A percentile compares a stretch with the other conserved stretches of the same genome.
Evolutionary conservation across 352 stramenopile species (phyloP).

Genomic region (Globisporangium megalacanthum): DNA sequence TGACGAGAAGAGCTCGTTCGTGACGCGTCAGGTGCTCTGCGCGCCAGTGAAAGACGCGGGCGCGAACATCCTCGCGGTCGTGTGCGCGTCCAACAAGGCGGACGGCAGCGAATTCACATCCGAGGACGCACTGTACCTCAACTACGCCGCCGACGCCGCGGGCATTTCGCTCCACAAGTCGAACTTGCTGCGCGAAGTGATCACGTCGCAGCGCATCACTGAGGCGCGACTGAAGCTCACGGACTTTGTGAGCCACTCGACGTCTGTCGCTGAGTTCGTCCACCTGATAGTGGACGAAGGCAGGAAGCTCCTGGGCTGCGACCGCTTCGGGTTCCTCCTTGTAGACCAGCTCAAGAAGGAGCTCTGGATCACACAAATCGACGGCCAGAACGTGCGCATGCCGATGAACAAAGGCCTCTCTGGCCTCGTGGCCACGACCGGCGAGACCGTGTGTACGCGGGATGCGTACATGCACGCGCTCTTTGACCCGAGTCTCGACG

Average conservation of each 20-base stretch:
- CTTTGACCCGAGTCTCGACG: conserved; percentile 63
- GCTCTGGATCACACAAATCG: conserved; percentile 60
- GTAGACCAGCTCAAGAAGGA: conserved; percentile 77
- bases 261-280: conserved; percentile 35
- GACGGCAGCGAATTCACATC: conserved; percentile 26
- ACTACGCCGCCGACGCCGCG: too few relatives aligned
- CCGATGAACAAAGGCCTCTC: conserved; percentile 67
- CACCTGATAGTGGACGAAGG: conserved; percentile 49
- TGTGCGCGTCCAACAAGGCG: conserved; percentile 29
- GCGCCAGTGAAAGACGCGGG: conserved; percentile 30
- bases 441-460: conserved; percentile 44
- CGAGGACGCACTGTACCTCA: conserved; percentile 15
- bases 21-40: conserved; percentile 24
- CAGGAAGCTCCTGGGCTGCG: conserved; percentile 62
- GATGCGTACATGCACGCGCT: conserved; percentile 71
- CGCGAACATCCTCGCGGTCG: conserved; percentile 27
- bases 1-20: conserved; percentile 21
- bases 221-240: conserved; percentile 17
- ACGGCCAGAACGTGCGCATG: conserved; percentile 43
- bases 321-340: conserved; percentile 62
- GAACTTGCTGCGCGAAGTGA: conserved; percentile 13
- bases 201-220: conserved; percentile 23
- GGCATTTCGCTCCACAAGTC: too few relatives aligned
- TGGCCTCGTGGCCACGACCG: conserved; percentile 59
- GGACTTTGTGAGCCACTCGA: conserved; percentile 41